Conservation (phyloP, 140 eudicot species). For the Oenanthe javanica region DNA sequence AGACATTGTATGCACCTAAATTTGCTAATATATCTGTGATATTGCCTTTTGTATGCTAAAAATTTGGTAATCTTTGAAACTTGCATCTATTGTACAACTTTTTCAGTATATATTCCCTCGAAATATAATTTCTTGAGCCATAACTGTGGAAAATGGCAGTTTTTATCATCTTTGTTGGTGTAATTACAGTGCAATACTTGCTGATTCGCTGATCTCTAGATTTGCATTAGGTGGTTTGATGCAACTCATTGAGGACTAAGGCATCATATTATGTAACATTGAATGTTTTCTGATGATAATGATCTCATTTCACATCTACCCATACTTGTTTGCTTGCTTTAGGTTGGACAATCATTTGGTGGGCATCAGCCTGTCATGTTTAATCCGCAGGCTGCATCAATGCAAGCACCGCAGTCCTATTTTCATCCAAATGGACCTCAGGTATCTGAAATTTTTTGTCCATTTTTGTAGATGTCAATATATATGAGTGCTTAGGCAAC, state of each 20-base stretch:
- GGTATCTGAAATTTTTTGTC: slow-evolving; percentile 30
- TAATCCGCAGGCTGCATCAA: slow-evolving; percentile 63
- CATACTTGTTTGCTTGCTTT: slow-evolving; percentile 12
- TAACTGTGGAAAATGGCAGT: neutral
- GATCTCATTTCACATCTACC: neutral
- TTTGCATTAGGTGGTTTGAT: neutral
- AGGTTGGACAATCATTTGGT: slow-evolving; percentile 78
- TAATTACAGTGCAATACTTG: neutral
- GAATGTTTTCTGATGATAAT: neutral
- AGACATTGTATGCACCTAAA: neutral
- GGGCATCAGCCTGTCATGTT: slow-evolving; percentile 63
- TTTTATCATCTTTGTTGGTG: neutral
- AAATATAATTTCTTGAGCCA: neutral
- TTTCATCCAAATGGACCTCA: slow-evolving; percentile 78
- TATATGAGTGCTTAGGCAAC: neutral
- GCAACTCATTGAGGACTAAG: neutral
- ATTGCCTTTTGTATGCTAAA: neutral
- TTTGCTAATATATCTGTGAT: neutral
- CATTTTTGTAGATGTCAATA: neutral
- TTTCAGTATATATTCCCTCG: neutral
- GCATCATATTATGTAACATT: neutral
- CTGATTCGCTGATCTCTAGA: neutral
- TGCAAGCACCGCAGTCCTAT: slow-evolving; percentile 63
- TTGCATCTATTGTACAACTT: neutral
- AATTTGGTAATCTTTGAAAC: neutral